Conservation (phyloP, 2,329 filamentous ascomycete species). For the Cladosporium colombiae region DNA sequence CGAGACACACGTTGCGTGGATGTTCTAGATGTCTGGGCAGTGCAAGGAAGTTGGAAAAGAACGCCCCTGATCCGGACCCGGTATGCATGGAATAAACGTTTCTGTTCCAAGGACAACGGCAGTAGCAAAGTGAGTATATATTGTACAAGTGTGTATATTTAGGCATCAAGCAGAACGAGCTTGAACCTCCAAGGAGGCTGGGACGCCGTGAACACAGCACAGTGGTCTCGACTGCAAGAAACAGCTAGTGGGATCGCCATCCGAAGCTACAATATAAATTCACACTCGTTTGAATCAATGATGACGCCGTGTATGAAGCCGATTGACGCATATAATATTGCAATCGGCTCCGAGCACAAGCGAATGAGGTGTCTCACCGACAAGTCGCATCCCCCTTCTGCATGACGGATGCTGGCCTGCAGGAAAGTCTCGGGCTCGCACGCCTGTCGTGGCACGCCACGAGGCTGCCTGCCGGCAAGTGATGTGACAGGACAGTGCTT, state of each 20-base stretch:
- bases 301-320: not conserved
- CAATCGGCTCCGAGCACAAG: not conserved
- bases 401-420: conserved; percentile 2
- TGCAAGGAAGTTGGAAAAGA: not conserved
- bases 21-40: not conserved
- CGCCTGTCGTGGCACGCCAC: conserved; percentile 16
- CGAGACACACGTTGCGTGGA: conserved; percentile 1
- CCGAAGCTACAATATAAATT: not conserved
- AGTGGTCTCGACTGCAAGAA: not conserved
- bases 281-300: not conserved
- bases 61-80: not conserved
- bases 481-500: conserved; percentile 8
- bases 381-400: not conserved
- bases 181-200: too few relatives aligned
- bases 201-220: not conserved
- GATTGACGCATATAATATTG: not conserved
- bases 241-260: not conserved
- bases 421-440: conserved; percentile 15
- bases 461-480: conserved; percentile 14
- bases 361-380: conserved; percentile 10
- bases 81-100: not conserved
- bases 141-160: not conserved
- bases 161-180: too few relatives aligned
- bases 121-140: not conserved
- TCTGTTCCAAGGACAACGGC: not conserved